A percentile compares a stretch with the other conserved stretches of the same genome.
Evolutionary conservation across 2,329 filamentous ascomycete genomes (phyloP).

Genomic region (Aspergillus novofumigatus): DNA sequence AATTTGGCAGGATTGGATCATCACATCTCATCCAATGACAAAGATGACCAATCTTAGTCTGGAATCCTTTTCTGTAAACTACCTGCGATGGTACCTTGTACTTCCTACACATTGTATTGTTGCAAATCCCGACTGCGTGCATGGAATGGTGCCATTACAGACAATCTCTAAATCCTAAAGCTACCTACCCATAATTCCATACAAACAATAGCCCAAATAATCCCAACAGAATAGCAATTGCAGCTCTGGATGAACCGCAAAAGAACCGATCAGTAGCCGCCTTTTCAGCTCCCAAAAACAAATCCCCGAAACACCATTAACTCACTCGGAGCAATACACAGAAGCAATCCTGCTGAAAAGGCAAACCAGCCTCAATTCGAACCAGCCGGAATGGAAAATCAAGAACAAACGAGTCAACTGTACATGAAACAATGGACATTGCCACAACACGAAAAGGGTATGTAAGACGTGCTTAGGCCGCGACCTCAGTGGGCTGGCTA

Average conservation of each 20-base stretch:
- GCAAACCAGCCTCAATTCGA: neutral
- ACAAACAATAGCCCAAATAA: neutral
- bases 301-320: conserved; percentile 7
- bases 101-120: neutral
- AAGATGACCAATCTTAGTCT: neutral
- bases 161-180: neutral
- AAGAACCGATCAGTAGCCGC: conserved; percentile 2
- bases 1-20: neutral
- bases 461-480: conserved; percentile 7
- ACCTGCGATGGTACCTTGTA: neutral
- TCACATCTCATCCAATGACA: neutral
- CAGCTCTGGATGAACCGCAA: neutral
- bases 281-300: conserved; percentile 8
- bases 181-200: neutral
- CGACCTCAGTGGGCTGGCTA: conserved; percentile 28
- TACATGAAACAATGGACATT: neutral
- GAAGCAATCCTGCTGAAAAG: neutral
- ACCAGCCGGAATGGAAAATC: neutral
- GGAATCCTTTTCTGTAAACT: neutral
- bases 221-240: neutral
- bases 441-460: conserved; percentile 1
- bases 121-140: neutral
- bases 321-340: conserved; percentile 6
- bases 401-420: neutral
- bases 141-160: neutral